These are phyloP conservation scores for Pseudozyma tsukubaensis DNA, from an alignment of 1,284 basidiomycete genomes.

Conservation along the genomic window DNA sequence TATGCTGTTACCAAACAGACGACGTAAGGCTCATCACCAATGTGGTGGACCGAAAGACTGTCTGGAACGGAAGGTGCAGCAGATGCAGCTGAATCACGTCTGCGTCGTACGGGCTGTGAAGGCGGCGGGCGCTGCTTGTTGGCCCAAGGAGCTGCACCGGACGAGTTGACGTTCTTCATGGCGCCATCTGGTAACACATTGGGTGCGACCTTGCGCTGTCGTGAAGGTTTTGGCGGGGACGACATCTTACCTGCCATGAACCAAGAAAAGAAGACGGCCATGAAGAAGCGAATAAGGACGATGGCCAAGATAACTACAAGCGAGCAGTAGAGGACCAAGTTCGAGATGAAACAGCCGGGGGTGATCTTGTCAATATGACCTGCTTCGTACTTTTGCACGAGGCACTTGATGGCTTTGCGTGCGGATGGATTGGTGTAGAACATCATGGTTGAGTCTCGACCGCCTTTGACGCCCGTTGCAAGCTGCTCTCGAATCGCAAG, in stretches of 20 bases:
- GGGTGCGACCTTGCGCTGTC: constrained; percentile 73
- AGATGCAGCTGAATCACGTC: constrained; percentile 34
- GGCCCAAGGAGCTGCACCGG: constrained; percentile 91
- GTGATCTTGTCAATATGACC: constrained; percentile 97
- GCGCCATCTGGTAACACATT: constrained; percentile 74
- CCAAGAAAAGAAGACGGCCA: constrained; percentile 98
- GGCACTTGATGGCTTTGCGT: constrained; percentile 58
- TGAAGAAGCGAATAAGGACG: constrained; percentile 89
- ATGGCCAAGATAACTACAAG: constrained; percentile 90
- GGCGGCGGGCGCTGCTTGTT: constrained; percentile 58
- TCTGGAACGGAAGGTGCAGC: constrained; percentile 38
- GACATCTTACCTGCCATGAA: constrained; percentile 81
- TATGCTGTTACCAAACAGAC: constrained; percentile 97
- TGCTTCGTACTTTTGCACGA: constrained; percentile 71
- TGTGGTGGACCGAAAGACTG: constrained; percentile 48
- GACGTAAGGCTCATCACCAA: constrained; percentile 81
- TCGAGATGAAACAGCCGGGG: constrained; percentile 92
- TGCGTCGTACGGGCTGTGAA: constrained; percentile 37
- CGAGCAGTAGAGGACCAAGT: constrained; percentile 89
- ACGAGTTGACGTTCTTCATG: constrained; percentile 85
- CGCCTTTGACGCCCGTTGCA: constrained; percentile 71
- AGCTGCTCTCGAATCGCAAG: constrained; percentile 82
- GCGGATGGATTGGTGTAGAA: constrained; percentile 55
- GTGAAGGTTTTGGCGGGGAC: constrained; percentile 72
- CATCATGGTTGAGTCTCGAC: constrained; percentile 83